Evolutionary conservation across 192 early-diverging fungal genomes (phyloP).

Genomic region (Linnemannia zychae): DNA sequence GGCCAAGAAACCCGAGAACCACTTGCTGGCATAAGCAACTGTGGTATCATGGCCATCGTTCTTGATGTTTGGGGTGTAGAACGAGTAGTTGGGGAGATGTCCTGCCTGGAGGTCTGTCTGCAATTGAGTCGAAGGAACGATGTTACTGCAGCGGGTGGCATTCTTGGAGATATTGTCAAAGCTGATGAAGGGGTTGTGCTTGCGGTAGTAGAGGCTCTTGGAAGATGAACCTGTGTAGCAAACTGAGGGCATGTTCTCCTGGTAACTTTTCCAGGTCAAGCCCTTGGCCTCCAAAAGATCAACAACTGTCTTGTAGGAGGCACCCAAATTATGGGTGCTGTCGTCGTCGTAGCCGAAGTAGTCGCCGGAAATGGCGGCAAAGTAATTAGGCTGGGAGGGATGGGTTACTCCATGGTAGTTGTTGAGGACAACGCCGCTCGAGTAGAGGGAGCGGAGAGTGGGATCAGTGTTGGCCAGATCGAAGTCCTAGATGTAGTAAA

Average conservation of each 20-base stretch:
- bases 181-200: slow-evolving; percentile 83
- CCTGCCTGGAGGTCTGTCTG: slow-evolving; percentile 61
- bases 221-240: slow-evolving; percentile 34
- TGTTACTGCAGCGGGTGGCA: slow-evolving; percentile 68
- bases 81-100: slow-evolving; percentile 30
- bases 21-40: slow-evolving; percentile 59
- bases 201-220: slow-evolving; percentile 64
- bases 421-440: slow-evolving; percentile 63
- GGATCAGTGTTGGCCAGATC: slow-evolving; percentile 18
- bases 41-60: slow-evolving; percentile 70
- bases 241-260: slow-evolving; percentile 71
- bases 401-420: slow-evolving; percentile 71
- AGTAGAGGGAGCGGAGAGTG: not conserved
- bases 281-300: slow-evolving; percentile 68
- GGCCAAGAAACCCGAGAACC: slow-evolving; percentile 70
- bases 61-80: slow-evolving; percentile 70
- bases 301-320: slow-evolving; percentile 54
- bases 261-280: slow-evolving; percentile 75
- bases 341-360: slow-evolving; percentile 63
- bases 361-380: slow-evolving; percentile 68
- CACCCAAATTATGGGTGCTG: slow-evolving; percentile 57
- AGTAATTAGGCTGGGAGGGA: slow-evolving; percentile 83
- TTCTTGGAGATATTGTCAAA: slow-evolving; percentile 67
- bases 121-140: slow-evolving; percentile 70
- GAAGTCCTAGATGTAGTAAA: slow-evolving; percentile 10